Evolutionary conservation across 495 filamentous ascomycete species (phyloP), one percentile per base, ranked within the genome.

Genomic region (Aspergillus leporis): DNA sequence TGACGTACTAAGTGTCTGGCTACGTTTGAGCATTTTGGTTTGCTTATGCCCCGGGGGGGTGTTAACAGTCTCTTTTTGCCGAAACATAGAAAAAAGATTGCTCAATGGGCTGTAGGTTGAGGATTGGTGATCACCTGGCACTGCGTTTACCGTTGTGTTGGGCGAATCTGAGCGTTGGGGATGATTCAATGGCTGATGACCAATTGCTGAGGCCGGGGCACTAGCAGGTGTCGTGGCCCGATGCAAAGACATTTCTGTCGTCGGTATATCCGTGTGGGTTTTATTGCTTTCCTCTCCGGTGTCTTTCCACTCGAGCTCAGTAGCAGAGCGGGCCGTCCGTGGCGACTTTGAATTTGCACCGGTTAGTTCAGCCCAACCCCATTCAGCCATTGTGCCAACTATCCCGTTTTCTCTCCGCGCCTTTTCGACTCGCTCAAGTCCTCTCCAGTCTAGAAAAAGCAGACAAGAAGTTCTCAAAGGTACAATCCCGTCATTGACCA

Each of bases 401-500:
- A 97, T 75, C 7, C 92, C 91, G 61, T 91, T 97, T 65, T 93
- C 94, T 70, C 95, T 80, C 43, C 95, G 81, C 9, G 94, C 93
- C 71, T 98, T 98, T 63, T 98, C 91, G 5, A 98, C 94, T 23
- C 91, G 86, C 22, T 89, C 93, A 8, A 98, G 78, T 0, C 94
- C 94, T 71, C 90, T 89, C 94, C 94, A 98, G 69, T 98, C 94
- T 7, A 98, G 81, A 64, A 98, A 98, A n/a, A 98, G 78, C 16
- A 98, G 78, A 71, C 93, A 98, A 51, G 95, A 97, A 13, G 94
- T 98, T 12, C 95, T 84, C 38, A 98, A 70, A 2, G 94, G 94
- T 7, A 98, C 94, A 67, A 98, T 97, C 3, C 94, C 94, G 74
- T 98, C 94, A 73, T 98, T 98, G 45, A 98, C 95, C 28, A 98